phyloP scores from a whole-genome alignment of 495 filamentous ascomycete species.

The Penicillium taxi region DNA sequence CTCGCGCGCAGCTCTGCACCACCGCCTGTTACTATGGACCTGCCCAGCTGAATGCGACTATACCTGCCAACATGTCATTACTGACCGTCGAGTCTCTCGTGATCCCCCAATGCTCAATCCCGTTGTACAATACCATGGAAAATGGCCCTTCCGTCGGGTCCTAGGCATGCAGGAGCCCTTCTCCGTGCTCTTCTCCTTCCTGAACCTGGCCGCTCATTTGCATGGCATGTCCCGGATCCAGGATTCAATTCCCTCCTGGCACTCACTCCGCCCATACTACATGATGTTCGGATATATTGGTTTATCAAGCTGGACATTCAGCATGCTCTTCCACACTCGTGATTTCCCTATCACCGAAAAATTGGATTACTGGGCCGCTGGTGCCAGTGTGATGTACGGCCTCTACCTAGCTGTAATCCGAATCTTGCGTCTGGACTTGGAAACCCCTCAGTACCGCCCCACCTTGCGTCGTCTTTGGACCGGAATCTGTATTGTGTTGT shows the following conservation, averaged over 20 bases:
- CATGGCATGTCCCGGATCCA: constrained; percentile 64
- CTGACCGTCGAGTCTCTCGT: constrained; percentile 58
- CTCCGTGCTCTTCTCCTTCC: constrained; percentile 82
- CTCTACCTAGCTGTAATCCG: constrained; percentile 76
- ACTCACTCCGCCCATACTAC: constrained; percentile 77
- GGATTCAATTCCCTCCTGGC: constrained; percentile 57
- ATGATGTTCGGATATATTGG: constrained; percentile 72
- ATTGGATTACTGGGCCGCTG: constrained; percentile 92
- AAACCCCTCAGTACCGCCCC: constrained; percentile 43
- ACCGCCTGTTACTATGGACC: constrained; percentile 48
- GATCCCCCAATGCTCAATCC: constrained; percentile 55
- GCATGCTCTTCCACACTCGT: constrained; percentile 81
- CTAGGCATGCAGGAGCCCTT: constrained; percentile 92
- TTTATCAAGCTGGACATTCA: constrained; percentile 75
- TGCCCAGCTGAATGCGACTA: constrained; percentile 96
- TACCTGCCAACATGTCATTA: constrained; percentile 92
- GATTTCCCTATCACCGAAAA: constrained; percentile 85
- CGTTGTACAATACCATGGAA: constrained; percentile 93
- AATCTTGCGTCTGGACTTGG: constrained; percentile 70
- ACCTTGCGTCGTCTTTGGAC: constrained; percentile 68
- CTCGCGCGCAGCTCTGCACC: constrained; percentile 32
- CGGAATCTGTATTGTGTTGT: constrained; percentile 58
- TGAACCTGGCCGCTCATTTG: constrained; percentile 86
- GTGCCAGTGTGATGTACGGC: constrained; percentile 84
- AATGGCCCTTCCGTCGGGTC: constrained; percentile 92